Evolutionary conservation across 768 basidiomycete species (phyloP), one percentile per base, ranked within the genome.

Genomic region (Coprinellus micaceus): DNA sequence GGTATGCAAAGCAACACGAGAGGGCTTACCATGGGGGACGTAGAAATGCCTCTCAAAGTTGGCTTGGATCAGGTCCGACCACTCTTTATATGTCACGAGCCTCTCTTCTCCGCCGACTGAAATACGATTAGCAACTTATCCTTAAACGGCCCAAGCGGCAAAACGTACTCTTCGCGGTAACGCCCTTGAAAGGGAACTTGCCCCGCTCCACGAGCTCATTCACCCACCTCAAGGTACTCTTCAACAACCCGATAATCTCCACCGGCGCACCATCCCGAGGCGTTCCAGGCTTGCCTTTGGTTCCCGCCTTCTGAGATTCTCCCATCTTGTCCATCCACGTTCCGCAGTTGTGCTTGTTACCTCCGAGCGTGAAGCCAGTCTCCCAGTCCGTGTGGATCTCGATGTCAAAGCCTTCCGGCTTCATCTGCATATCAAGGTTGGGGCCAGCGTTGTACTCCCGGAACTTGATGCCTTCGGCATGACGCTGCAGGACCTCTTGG

Each of bases 251-350:
- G 2, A 88, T 94, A 60, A 98, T 98, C 72, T 99, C 97, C 37
- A 99, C 78, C 0, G 97, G 95, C 0, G 96, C 91, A 9, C 97
- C 97, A 66, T 98, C 95, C 61, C 97, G 79, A 1, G 97, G 95
- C 0, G 95, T 96, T 10, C 93, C 97, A n/a, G 97, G 97, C 28
- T 89, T 71, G 26, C 97, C 97, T 71, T 95, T 97, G 52, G 89
- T 98, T 1, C 94, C 92, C 3, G 97, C 96, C 63, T 85, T 91
- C 57, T 76, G 77, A 2, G 91, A 94, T 67, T 96, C 94, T 43
- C 97, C 97, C 93, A 95, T 95, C 80, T 96, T 96, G 75, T 96
- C 94, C 94, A 94, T 94, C 94, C 94, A 96, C 1, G 94, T 95
- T 11, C 94, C 94, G 67, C 94, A 95, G 63, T 96, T 96, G 64